Percentiles rank a stretch among this genome's conserved stretches.
These are phyloP conservation scores for Venturia carpophila DNA, from an alignment of 2,329 filamentous ascomycete genomes.

Conservation along the genomic window DNA sequence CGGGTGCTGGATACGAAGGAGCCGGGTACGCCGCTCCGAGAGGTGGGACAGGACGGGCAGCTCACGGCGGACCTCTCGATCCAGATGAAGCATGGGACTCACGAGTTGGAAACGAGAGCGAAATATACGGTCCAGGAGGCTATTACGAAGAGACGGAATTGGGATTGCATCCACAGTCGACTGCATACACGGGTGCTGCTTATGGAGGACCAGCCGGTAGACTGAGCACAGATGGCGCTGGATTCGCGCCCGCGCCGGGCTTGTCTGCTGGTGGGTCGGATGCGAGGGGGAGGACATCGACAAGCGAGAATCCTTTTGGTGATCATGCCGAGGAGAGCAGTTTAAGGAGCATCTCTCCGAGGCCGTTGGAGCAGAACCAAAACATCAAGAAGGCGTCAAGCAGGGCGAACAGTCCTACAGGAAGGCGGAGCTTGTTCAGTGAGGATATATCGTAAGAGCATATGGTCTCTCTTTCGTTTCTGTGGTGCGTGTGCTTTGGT, in stretches of 20 bases:
- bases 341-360: constrained; percentile 65
- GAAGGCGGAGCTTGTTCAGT: constrained; percentile 61
- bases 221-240: constrained; percentile 28
- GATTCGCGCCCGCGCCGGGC: constrained; percentile 35
- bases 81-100: constrained; percentile 83
- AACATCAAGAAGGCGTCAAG: constrained; percentile 31
- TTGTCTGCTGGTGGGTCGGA: constrained; percentile 19
- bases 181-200: constrained; percentile 33
- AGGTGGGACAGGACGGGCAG: constrained; percentile 27
- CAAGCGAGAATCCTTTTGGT: constrained; percentile 55
- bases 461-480: neutral
- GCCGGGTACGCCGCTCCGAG: constrained; percentile 40
- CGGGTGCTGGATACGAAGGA: constrained; percentile 60
- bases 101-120: constrained; percentile 65
- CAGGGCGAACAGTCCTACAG: constrained; percentile 51
- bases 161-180: constrained; percentile 41
- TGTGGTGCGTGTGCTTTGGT: neutral
- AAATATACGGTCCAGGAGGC: constrained; percentile 50
- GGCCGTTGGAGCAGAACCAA: constrained; percentile 52
- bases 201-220: constrained; percentile 26
- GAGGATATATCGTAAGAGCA: constrained; percentile 51
- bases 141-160: constrained; percentile 75
- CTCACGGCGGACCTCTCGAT: constrained; percentile 60
- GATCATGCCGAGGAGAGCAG: constrained; percentile 49
- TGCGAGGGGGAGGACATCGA: constrained; percentile 31